Evolutionary conservation across 2,329 filamentous ascomycete genomes (phyloP).

Genomic region (Drechslera avenae): DNA sequence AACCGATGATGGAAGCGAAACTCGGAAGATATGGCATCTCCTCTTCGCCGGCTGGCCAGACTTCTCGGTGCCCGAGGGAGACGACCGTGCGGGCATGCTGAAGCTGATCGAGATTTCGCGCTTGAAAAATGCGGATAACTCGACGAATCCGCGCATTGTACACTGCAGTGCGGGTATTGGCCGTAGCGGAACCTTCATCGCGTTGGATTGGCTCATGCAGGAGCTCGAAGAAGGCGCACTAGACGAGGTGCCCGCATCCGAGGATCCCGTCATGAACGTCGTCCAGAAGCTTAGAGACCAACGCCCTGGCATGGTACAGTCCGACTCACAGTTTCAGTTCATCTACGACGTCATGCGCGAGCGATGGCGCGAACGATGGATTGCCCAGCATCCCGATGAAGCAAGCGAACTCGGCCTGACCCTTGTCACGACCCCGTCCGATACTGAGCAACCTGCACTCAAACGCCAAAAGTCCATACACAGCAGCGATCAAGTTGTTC

Average conservation of each 20-base stretch:
- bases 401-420: conserved; percentile 32
- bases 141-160: conserved; percentile 71
- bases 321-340: conserved; percentile 81
- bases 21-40: conserved; percentile 78
- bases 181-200: conserved; percentile 92
- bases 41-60: conserved; percentile 90
- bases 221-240: conserved; percentile 79
- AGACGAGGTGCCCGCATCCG: conserved; percentile 52
- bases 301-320: conserved; percentile 94
- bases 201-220: conserved; percentile 85
- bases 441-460: conserved; percentile 30
- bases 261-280: conserved; percentile 75
- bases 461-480: conserved; percentile 38
- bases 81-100: conserved; percentile 71
- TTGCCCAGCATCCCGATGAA: conserved; percentile 34
- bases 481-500: conserved; percentile 6
- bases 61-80: conserved; percentile 76
- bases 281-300: conserved; percentile 85
- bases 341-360: conserved; percentile 85
- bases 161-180: conserved; percentile 86
- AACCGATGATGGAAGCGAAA: conserved; percentile 53
- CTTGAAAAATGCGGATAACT: conserved; percentile 56
- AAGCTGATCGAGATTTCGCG: conserved; percentile 71
- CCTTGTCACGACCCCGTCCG: conserved; percentile 3
- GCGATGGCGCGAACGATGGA: conserved; percentile 66